Conservation (phyloP, 495 filamentous ascomycete species). For the Penicillium waksmanii region DNA sequence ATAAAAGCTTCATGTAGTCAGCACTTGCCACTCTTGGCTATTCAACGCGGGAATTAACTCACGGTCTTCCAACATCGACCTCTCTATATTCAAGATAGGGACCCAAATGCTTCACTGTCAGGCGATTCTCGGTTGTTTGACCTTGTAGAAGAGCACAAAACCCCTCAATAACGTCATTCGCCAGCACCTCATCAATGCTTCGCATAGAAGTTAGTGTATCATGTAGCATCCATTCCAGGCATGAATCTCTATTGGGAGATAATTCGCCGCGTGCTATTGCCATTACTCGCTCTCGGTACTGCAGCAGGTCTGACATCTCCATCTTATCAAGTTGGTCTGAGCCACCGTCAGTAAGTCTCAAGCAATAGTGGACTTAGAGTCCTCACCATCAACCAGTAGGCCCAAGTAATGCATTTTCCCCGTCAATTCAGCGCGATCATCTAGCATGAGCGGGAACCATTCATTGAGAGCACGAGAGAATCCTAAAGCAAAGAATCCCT, state of each 20-base stretch:
- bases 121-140: conserved; percentile 20
- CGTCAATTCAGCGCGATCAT: conserved; percentile 22
- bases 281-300: conserved; percentile 23
- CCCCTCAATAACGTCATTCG: conserved; percentile 21
- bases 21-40: background rate
- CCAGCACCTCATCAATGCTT: conserved; percentile 16
- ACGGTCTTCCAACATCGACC: conserved; percentile 24
- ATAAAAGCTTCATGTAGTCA: conserved; percentile 21
- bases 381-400: conserved; percentile 27
- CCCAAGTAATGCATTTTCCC: conserved; percentile 26
- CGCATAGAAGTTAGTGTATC: conserved; percentile 20
- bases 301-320: conserved; percentile 24
- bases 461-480: conserved; percentile 27
- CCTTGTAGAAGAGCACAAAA: conserved; percentile 26
- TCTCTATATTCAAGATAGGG: conserved; percentile 24
- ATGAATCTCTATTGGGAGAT: conserved; percentile 10
- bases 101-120: conserved; percentile 18
- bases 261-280: conserved; percentile 13
- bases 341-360: background rate
- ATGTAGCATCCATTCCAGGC: conserved; percentile 26
- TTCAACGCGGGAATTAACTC: background rate
- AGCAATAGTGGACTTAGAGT: background rate
- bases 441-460: conserved; percentile 23
- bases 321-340: conserved; percentile 31
- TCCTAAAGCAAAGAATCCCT: conserved; percentile 20